Evolutionary conservation across 495 filamentous ascomycete genomes (phyloP).

Genomic region (Lasiosphaeria miniovina): DNA sequence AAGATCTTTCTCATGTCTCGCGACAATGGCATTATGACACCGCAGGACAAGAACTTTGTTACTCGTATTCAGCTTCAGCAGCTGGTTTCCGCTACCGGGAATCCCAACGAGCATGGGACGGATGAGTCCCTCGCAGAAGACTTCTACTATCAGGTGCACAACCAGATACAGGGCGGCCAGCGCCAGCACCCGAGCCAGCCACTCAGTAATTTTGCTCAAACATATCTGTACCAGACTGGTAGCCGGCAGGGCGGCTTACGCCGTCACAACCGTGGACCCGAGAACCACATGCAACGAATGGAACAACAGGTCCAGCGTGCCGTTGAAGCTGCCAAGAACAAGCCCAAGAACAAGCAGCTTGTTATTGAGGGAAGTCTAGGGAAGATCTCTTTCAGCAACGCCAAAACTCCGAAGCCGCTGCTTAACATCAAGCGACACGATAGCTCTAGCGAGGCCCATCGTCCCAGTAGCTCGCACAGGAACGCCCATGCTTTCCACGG

Average conservation of each 20-base stretch:
- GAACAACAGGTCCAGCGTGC: slow-evolving; percentile 97
- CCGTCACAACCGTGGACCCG: slow-evolving; percentile 71
- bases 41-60: slow-evolving; percentile 99
- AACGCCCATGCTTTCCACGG: slow-evolving; percentile 43
- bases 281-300: slow-evolving; percentile 98
- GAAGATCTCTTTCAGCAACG: slow-evolving; percentile 98
- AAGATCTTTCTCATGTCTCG: slow-evolving; percentile 93
- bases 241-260: slow-evolving; percentile 68
- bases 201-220: slow-evolving; percentile 93
- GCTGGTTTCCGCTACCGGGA: slow-evolving; percentile 85
- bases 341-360: slow-evolving; percentile 97
- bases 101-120: slow-evolving; percentile 71
- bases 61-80: slow-evolving; percentile 97
- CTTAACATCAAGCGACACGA: slow-evolving; percentile 94
- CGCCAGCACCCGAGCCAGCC: slow-evolving; percentile 87
- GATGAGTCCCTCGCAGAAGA: slow-evolving; percentile 83
- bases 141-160: slow-evolving; percentile 98
- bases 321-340: slow-evolving; percentile 92
- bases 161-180: slow-evolving; percentile 83
- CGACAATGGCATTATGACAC: slow-evolving; percentile 97
- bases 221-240: slow-evolving; percentile 91
- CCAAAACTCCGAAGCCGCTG: slow-evolving; percentile 90
- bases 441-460: slow-evolving; percentile 50
- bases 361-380: slow-evolving; percentile 97
- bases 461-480: slow-evolving; percentile 48